A percentile compares a stretch with the other conserved stretches of the same genome.
phyloP scores from a whole-genome alignment of 169 alveolate species.

The Plasmodium billcollinsi region DNA sequence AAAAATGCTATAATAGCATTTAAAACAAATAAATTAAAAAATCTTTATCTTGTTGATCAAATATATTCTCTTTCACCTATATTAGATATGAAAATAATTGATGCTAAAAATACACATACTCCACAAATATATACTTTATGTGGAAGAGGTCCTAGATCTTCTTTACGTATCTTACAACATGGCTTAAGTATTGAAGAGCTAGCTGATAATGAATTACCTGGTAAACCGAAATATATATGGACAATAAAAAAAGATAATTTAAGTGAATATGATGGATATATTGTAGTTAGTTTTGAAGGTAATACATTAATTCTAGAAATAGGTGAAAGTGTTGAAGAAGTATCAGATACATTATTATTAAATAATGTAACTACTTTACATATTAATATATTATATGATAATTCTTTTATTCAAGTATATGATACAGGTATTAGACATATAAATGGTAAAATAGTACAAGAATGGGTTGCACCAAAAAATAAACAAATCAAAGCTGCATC shows the following conservation, averaged over 20 bases:
- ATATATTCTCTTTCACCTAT: conserved; percentile 95
- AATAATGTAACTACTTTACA: conserved; percentile 90
- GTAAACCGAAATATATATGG: conserved; percentile 97
- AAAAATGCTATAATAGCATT: conserved; percentile 91
- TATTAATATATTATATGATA: conserved; percentile 89
- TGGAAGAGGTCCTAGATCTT: conserved; percentile 97
- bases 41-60: conserved; percentile 92
- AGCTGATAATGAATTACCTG: conserved; percentile 97
- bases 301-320: conserved; percentile 95
- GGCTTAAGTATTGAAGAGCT: conserved; percentile 97
- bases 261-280: conserved; percentile 89
- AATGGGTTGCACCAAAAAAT: conserved; percentile 88
- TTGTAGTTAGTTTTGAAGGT: conserved; percentile 95
- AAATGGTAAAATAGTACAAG: conserved; percentile 81
- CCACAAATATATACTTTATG: conserved; percentile 92
- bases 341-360: conserved; percentile 92
- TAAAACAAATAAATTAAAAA: conserved; percentile 92
- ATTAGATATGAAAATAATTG: conserved; percentile 96
- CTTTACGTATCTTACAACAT: conserved; percentile 95
- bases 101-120: conserved; percentile 87
- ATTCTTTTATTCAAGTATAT: conserved; percentile 93
- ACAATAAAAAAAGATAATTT: conserved; percentile 90
- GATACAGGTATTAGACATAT: conserved; percentile 94
- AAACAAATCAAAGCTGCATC: conserved; percentile 93
- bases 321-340: conserved; percentile 95